Percentiles rank a stretch among this genome's conserved stretches.
Conservation (phyloP, 1,139 yeast genomes). For the Yamadazyma buinensis region DNA sequence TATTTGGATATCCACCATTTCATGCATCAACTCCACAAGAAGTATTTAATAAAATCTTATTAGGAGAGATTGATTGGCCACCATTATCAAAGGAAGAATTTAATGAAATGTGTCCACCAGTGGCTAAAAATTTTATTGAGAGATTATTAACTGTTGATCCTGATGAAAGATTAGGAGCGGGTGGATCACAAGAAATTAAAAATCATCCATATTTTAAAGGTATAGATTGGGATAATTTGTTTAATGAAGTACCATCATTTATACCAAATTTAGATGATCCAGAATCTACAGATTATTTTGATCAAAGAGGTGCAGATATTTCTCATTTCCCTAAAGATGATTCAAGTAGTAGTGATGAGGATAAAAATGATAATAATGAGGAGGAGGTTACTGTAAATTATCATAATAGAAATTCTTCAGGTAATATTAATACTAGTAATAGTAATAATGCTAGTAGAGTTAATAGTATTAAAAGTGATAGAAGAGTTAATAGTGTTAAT, state of each 20-base stretch:
- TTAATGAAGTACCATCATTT: conserved; percentile 75
- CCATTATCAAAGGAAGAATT: conserved; percentile 53
- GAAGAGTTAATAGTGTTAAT: conserved; percentile 7
- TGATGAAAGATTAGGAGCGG: conserved; percentile 61
- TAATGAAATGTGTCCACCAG: conserved; percentile 51
- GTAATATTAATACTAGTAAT: conserved; percentile 3
- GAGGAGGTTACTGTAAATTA: neutral
- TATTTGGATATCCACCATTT: conserved; percentile 94
- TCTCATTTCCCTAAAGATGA: conserved; percentile 58
- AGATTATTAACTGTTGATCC: conserved; percentile 64
- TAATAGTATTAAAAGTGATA: conserved; percentile 3
- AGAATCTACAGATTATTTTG: conserved; percentile 89
- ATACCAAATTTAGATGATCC: conserved; percentile 79
- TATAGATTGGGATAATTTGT: conserved; percentile 72
- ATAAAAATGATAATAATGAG: conserved; percentile 9
- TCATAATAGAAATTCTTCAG: conserved; percentile 5
- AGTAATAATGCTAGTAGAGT: conserved; percentile 4
- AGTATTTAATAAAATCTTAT: conserved; percentile 78
- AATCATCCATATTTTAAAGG: conserved; percentile 71
- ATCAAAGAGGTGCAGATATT: conserved; percentile 79
- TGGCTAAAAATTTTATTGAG: conserved; percentile 70
- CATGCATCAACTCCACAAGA: conserved; percentile 76
- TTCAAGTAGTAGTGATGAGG: conserved; percentile 10
- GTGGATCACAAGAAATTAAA: conserved; percentile 78
- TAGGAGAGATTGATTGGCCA: conserved; percentile 84